A percentile compares a stretch with the other conserved stretches of the same genome.
These are phyloP conservation scores for Candida peoriensis DNA, from an alignment of 805 yeast species.

Conservation along the genomic window DNA sequence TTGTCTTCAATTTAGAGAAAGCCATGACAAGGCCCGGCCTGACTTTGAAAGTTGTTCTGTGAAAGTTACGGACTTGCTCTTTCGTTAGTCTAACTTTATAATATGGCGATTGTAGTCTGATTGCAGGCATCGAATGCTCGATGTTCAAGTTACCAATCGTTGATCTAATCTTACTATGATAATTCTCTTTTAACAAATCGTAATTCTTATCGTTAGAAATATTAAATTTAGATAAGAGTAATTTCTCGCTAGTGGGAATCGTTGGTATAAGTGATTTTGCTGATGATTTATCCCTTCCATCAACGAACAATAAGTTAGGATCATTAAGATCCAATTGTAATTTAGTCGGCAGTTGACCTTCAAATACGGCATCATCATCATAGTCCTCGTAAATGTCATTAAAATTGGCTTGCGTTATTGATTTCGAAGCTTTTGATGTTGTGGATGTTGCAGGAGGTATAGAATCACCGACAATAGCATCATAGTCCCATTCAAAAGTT, in stretches of 20 bases:
- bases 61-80: slow-evolving; percentile 69
- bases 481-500: slow-evolving; percentile 77
- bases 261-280: slow-evolving; percentile 14
- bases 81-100: slow-evolving; percentile 73
- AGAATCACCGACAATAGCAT: slow-evolving; percentile 46
- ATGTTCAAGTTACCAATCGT: slow-evolving; percentile 87
- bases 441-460: slow-evolving; percentile 4
- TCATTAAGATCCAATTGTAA: slow-evolving; percentile 81
- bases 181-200: slow-evolving; percentile 75
- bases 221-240: slow-evolving; percentile 60
- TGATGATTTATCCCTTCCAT: slow-evolving; percentile 27
- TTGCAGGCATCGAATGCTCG: slow-evolving; percentile 88
- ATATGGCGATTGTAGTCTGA: slow-evolving; percentile 82
- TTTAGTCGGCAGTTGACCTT: slow-evolving; percentile 47
- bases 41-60: slow-evolving; percentile 68
- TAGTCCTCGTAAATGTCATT: slow-evolving; percentile 33
- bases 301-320: slow-evolving; percentile 66
- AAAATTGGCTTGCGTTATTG: slow-evolving; percentile 5
- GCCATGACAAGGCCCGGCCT: slow-evolving; percentile 74
- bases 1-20: slow-evolving; percentile 65
- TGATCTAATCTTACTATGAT: slow-evolving; percentile 87
- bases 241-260: slow-evolving; percentile 51
- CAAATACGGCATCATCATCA: slow-evolving; percentile 69
- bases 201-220: slow-evolving; percentile 87
- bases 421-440: slow-evolving; percentile 2